Base-by-base conservation (phyloP, 2,329 filamentous ascomycete species). In the Ceratocystis diversiconidia region DNA sequence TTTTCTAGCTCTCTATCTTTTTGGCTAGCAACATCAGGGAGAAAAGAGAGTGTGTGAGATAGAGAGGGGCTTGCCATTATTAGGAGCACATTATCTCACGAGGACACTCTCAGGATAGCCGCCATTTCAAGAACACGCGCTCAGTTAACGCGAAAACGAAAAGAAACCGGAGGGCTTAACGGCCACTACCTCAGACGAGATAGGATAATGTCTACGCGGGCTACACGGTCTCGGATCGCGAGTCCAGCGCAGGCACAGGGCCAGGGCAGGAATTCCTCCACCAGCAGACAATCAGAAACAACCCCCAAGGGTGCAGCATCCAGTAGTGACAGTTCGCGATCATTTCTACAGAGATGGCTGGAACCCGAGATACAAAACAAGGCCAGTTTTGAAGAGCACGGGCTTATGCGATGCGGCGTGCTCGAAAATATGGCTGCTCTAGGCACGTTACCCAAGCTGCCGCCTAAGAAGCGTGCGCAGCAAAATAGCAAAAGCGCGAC, bases 361-460 rank as follows among this genome's bases (percentile, higher is more conserved):
- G 82, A 85, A 72, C 82, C 82, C 10, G 76, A 80, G 6, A 75
- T 84, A 48, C 80, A 83, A 74, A 79, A 76, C 74, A 83, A 81
- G 74, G 73, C 91, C 10, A 92, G 88, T 73, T 95, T 87, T 73
- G 85, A 89, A 77, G 90, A 95, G 73, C 84, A 81, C 66, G 88
- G 88, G 57, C 81, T 94, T 70, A 79, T 87, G 71, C 81, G 87
- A 61, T 84, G 85, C 73, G 89, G 89, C 69, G 88, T 95, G 19
- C 79, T 95, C 67, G 86, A 89, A 74, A 86, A 86, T 71, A 95
- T 95, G 91, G 86, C 85, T 64, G 86, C 91, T 30, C 77, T 96
- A 65, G 91, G 91, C 50, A 81, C 85, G 65, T 79, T 85, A 70
- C 91, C 91, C 12, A 84, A 82, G 75, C 80, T 80, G 25, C 62